A percentile compares a stretch with the other conserved stretches of the same genome.
Evolutionary conservation across 2,329 filamentous ascomycete genomes (phyloP).

Genomic region (Xylariales sp.): DNA sequence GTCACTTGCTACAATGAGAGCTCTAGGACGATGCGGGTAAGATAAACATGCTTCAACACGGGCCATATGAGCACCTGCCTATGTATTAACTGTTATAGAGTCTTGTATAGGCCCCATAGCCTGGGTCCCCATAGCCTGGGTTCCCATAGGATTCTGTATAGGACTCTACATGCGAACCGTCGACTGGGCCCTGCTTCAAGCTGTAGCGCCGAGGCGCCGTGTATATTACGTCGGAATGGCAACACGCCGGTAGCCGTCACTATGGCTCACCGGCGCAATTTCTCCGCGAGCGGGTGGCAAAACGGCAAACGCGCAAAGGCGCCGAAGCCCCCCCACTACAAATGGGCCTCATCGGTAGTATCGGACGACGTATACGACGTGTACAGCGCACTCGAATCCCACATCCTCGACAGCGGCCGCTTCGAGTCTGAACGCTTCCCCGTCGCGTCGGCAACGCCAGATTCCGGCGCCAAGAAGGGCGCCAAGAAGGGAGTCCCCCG

Average conservation of each 20-base stretch:
- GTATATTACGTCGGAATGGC: slow-evolving; percentile 9
- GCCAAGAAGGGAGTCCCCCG: not conserved
- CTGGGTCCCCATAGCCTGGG: slow-evolving; percentile 15
- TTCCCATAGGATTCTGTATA: slow-evolving; percentile 11
- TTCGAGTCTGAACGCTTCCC: slow-evolving; percentile 20
- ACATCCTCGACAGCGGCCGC: slow-evolving; percentile 20
- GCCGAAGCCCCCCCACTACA: not conserved
- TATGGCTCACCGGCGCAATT: slow-evolving; percentile 16
- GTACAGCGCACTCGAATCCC: slow-evolving; percentile 15
- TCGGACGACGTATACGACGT: not conserved
- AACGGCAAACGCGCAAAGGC: not conserved
- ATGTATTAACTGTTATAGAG: slow-evolving; percentile 22
- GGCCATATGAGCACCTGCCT: slow-evolving; percentile 1
- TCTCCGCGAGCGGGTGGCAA: slow-evolving; percentile 13
- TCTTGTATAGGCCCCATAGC: slow-evolving; percentile 4
- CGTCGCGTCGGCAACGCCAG: not conserved
- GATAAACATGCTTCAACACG: slow-evolving; percentile 22
- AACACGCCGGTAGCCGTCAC: slow-evolving; percentile 11
- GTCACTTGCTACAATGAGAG: slow-evolving; percentile 18
- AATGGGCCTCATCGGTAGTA: slow-evolving; percentile 1
- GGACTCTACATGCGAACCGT: slow-evolving; percentile 17
- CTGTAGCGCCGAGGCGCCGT: slow-evolving; percentile 9
- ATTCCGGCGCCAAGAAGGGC: not conserved
- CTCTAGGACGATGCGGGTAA: slow-evolving; percentile 23
- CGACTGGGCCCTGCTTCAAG: slow-evolving; percentile 6